phyloP scores from a whole-genome alignment of 768 basidiomycete genomes.

The Candolleomyces aberdarensis region DNA sequence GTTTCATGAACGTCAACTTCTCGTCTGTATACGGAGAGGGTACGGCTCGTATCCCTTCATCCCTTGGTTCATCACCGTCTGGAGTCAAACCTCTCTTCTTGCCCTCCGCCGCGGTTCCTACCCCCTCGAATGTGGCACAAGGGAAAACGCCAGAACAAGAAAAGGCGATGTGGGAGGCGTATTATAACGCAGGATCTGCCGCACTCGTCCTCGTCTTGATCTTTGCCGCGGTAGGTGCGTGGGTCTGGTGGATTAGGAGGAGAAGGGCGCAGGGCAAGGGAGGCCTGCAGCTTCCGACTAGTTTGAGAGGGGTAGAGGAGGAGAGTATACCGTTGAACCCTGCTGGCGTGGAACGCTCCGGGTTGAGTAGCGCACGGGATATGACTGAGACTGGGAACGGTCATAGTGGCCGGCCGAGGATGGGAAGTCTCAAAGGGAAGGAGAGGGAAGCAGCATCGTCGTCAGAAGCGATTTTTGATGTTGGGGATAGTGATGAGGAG shows the following conservation, averaged over 20 bases:
- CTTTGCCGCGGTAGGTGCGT: slow-evolving; percentile 60
- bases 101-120: slow-evolving; percentile 32
- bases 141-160: slow-evolving; percentile 73
- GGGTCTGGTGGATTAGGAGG: slow-evolving; percentile 83
- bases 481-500: slow-evolving; percentile 55
- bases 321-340: slow-evolving; percentile 70
- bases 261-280: slow-evolving; percentile 31
- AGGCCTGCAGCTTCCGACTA: slow-evolving; percentile 38
- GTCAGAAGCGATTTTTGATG: slow-evolving; percentile 46
- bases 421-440: slow-evolving; percentile 45
- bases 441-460: slow-evolving; percentile 31
- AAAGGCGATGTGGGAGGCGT: slow-evolving; percentile 94
- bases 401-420: slow-evolving; percentile 28
- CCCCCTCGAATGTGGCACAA: slow-evolving; percentile 29
- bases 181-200: slow-evolving; percentile 90
- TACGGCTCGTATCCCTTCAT: slow-evolving; percentile 77
- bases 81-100: slow-evolving; percentile 55
- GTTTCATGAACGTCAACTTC: slow-evolving; percentile 94
- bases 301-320: slow-evolving; percentile 35
- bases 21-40: slow-evolving; percentile 68
- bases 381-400: slow-evolving; percentile 38
- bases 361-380: slow-evolving; percentile 27
- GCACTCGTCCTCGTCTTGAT: slow-evolving; percentile 80
- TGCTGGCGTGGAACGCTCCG: slow-evolving; percentile 13
- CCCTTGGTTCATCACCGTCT: slow-evolving; percentile 59